Percentiles rank a stretch among this genome's conserved stretches.
Conservation (phyloP, 2,329 filamentous ascomycete species). For the Volutella citrinella region DNA sequence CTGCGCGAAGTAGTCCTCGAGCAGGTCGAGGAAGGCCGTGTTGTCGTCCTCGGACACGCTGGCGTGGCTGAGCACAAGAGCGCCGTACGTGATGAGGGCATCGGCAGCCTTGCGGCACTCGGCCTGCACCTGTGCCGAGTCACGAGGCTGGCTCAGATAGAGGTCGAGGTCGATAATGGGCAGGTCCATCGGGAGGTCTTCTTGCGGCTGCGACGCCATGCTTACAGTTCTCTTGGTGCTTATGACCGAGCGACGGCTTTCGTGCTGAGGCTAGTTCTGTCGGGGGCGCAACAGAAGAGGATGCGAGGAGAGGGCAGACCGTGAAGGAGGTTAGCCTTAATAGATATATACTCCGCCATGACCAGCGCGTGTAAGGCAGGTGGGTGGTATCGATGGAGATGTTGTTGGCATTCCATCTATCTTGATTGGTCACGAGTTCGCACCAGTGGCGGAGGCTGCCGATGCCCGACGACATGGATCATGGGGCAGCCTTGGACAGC, state of each 20-base stretch:
- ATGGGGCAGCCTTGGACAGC: slow-evolving; percentile 1
- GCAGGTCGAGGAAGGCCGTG: slow-evolving; percentile 54
- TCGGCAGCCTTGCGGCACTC: slow-evolving; percentile 54
- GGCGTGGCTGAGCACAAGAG: slow-evolving; percentile 58
- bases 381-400: too few species aligned
- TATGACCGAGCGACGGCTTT: too few species aligned
- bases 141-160: slow-evolving; percentile 44
- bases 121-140: slow-evolving; percentile 42
- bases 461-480: slow-evolving; percentile 8
- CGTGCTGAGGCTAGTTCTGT: too few species aligned
- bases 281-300: too few species aligned
- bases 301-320: too few species aligned
- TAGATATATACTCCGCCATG: too few species aligned
- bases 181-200: slow-evolving; percentile 49
- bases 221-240: too few species aligned
- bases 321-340: too few species aligned
- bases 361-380: too few species aligned
- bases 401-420: slow-evolving; percentile 1
- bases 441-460: slow-evolving; percentile 7
- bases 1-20: slow-evolving; percentile 65
- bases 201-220: too few species aligned
- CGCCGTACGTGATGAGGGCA: slow-evolving; percentile 58
- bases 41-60: slow-evolving; percentile 56
- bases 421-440: slow-evolving; percentile 6
- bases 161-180: slow-evolving; percentile 58